A percentile compares a stretch with the other conserved stretches of the same genome.
Evolutionary conservation across 169 alveolate genomes (phyloP).

Genomic region (Cytauxzoon felis): DNA sequence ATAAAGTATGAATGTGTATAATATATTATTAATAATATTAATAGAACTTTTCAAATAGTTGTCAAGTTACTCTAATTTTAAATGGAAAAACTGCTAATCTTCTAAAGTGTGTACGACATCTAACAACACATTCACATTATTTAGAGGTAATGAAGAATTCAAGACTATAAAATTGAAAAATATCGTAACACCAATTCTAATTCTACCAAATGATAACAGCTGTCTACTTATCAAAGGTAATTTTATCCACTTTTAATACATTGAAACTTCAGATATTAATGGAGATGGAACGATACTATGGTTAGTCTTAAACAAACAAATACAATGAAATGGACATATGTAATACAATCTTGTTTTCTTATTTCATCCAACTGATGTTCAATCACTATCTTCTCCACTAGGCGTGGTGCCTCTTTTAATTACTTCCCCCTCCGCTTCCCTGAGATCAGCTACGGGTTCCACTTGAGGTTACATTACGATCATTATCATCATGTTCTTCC

Average conservation of each 20-base stretch:
- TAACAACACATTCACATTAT: background rate
- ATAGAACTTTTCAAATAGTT: background rate
- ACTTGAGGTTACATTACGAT: background rate
- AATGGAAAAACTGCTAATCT: background rate
- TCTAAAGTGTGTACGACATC: background rate
- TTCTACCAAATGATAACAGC: slow-evolving; percentile 34
- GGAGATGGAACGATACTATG: no score
- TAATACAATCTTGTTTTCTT: background rate
- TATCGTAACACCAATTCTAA: slow-evolving; percentile 40
- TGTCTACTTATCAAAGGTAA: no score
- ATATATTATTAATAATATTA: background rate
- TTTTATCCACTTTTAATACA: no score
- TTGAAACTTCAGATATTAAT: no score
- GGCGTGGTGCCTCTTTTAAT: no score
- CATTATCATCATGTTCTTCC: no score
- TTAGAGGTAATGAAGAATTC: slow-evolving; percentile 54
- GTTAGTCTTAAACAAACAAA: no score
- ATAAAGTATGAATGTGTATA: slow-evolving; percentile 8
- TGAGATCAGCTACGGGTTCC: no score
- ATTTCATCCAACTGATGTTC: background rate
- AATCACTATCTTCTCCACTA: no score
- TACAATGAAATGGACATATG: background rate
- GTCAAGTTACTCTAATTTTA: slow-evolving; percentile 7
- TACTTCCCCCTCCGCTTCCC: no score
- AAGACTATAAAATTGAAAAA: slow-evolving; percentile 9